These are phyloP conservation scores for Sarocladium strictum DNA, from an alignment of 2,329 filamentous ascomycete genomes.

Conservation along the genomic window DNA sequence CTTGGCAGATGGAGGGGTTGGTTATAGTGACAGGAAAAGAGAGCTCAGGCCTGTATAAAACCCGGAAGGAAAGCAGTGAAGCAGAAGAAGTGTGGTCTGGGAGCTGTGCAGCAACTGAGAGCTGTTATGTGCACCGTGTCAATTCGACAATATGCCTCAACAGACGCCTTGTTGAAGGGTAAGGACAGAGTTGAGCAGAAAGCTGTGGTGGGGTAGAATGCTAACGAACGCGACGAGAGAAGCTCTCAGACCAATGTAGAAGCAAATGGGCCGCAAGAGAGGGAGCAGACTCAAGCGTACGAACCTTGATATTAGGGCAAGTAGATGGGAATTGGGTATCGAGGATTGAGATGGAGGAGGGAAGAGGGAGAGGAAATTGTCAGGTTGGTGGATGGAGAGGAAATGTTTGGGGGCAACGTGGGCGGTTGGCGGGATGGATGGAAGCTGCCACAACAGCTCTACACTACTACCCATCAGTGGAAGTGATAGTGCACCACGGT, in stretches of 20 bases:
- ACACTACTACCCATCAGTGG: not conserved
- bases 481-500: not conserved
- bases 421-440: conserved; percentile 5
- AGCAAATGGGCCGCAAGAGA: not conserved
- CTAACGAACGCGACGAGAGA: not conserved
- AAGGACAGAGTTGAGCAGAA: conserved; percentile 1
- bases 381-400: conserved; percentile 6
- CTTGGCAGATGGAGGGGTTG: not conserved
- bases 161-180: not conserved
- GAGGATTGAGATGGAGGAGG: conserved; percentile 7
- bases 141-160: conserved; percentile 7
- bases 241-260: not conserved
- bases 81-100: not conserved
- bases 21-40: not conserved
- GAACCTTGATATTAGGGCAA: not conserved
- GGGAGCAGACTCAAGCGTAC: not conserved
- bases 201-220: conserved; percentile 8
- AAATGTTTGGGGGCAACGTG: conserved; percentile 6
- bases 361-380: conserved; percentile 10
- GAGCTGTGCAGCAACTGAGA: not conserved
- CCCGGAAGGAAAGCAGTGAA: not conserved
- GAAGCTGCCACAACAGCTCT: conserved; percentile 3
- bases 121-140: not conserved
- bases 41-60: not conserved
- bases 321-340: not conserved